A percentile compares a stretch with the other conserved stretches of the same genome.
phyloP scores from a whole-genome alignment of 805 yeast species.

The Teunomyces pallodes region DNA sequence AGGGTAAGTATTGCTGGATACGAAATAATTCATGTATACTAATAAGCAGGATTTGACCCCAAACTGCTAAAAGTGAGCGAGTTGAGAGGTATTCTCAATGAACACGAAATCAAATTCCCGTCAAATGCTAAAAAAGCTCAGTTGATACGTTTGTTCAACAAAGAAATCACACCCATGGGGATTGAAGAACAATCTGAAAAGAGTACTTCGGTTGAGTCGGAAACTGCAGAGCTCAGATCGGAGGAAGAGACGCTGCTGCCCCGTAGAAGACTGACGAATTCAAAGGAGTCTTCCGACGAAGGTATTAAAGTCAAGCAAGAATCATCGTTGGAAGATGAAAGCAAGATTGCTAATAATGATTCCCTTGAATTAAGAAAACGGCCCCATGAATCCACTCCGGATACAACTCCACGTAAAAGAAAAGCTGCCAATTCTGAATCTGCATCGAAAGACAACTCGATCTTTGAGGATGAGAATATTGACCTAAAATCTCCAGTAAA shows the following conservation, averaged over 20 bases:
- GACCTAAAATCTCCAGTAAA: conserved; percentile 2
- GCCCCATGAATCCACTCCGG: not conserved
- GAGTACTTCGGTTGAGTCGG: conserved; percentile 16
- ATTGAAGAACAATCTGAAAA: conserved; percentile 39
- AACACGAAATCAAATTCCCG: conserved; percentile 59
- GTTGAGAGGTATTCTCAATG: conserved; percentile 62
- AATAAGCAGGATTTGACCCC: conserved; percentile 60
- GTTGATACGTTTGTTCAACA: conserved; percentile 58
- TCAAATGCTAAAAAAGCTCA: conserved; percentile 67
- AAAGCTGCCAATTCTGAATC: not conserved
- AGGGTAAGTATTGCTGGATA: conserved; percentile 16
- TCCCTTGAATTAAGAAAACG: not conserved
- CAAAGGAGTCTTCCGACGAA: not conserved
- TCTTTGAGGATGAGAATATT: conserved; percentile 7
- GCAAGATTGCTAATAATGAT: not conserved
- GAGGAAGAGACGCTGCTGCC: not conserved
- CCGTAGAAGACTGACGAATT: not conserved
- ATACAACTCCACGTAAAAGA: not conserved
- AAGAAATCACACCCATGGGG: conserved; percentile 47
- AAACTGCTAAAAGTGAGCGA: conserved; percentile 62
- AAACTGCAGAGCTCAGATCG: conserved; percentile 9
- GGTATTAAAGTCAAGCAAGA: not conserved
- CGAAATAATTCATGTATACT: not conserved
- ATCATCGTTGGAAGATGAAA: not conserved
- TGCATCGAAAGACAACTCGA: conserved; percentile 4